Base-by-base conservation (phyloP, 495 filamentous ascomycete genomes). In the Parachaetomium inaequale region DNA sequence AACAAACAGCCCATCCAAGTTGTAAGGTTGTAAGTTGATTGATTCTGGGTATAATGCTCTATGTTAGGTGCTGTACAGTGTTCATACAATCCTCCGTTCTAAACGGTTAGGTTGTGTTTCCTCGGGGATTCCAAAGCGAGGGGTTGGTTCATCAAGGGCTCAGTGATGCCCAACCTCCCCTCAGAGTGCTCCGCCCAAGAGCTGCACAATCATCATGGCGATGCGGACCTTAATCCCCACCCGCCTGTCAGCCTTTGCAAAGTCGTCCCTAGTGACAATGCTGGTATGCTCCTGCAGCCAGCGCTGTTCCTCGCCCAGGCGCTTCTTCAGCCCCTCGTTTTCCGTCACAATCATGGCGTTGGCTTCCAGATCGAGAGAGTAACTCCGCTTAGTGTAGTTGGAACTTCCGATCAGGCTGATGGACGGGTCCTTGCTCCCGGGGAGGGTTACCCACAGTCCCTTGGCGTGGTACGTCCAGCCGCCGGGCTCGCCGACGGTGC, bases 401-500 rank as follows among this genome's bases (percentile, higher is more conserved):
- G 89, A 93, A 67, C 88, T 93, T 0, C 94, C 94, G 6, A 99
- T 84, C 3, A 97, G 78, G 26, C 85, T 93, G 26, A 96, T 82
- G 54, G 88, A 88, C 3, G 93, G 92, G 17, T 79, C 74, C 23
- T 77, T 68, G 52, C 77, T 72, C 11, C 74, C 70, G 0, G 87
- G 86, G 14, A 97, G 74, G 0, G 90, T 91, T 25, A 96, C 82
- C 94, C 94, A 98, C 2, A 98, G 78, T 0, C 94, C 94, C 75
- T 99, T 99, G 52, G 94, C 94, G 69, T 99, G 94, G 71, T 99
- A 99, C 0, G 93, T 96, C 94, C 94, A 99, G 2, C 90, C 95
- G 19, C 79, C 88, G 0, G 86, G 85, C 67, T 91, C 84, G 28
- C 87, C 86, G 26, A 96, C 88, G 0, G 86, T 89, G 6, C 93